Base-by-base conservation (phyloP, 1,284 basidiomycete species). In the Fomes fomentarius region DNA sequence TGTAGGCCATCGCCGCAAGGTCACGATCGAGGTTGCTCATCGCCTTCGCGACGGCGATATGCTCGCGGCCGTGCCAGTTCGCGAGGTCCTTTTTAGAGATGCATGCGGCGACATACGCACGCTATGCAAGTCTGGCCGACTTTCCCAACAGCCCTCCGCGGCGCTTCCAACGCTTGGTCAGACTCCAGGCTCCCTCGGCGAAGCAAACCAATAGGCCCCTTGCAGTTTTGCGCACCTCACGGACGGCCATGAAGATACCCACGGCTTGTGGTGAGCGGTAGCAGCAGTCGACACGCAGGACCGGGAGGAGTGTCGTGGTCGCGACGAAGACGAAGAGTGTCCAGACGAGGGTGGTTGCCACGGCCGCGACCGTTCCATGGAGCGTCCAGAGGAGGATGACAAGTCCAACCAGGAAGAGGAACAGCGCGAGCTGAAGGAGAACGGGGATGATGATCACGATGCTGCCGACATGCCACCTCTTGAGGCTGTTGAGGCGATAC, bases 381-480 rank as follows among this genome's bases (percentile, higher is more conserved):
- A 63, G 37, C 17, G 55, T 42, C 57, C 52, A 62, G 11, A 60
- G 49, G 21, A 62, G 45, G 5, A 57, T 35, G 30, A 60, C 43
- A 2, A 63, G 52, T 4, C 60, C 60, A 28, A 31, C 34, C 39
- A 62, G 52, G 54, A 61, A 61, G 21, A 62, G 51, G 8, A 56
- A 17, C 24, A 62, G 46, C 9, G 57, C 45, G 38, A 52, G 24
- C 33, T 59, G 47, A 22, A 46, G 44, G 19, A 46, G 44, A 8
- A 46, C 15, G n/a, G 44, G 44, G 30, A 46, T 25, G 14, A 46
- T 14, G 19, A 34, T 35, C 11, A 34, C 30, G 44, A 46, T 46
- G 30, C 17, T 17, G 11, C 30, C 31, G 11, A 46, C 44, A n/a
- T 26, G 30, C 44, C 44, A 46, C n/a, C 26, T 19, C 6, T n/a